Evolutionary conservation across 352 stramenopile species (phyloP).

Genomic region (Phytopythium oedochilum): DNA sequence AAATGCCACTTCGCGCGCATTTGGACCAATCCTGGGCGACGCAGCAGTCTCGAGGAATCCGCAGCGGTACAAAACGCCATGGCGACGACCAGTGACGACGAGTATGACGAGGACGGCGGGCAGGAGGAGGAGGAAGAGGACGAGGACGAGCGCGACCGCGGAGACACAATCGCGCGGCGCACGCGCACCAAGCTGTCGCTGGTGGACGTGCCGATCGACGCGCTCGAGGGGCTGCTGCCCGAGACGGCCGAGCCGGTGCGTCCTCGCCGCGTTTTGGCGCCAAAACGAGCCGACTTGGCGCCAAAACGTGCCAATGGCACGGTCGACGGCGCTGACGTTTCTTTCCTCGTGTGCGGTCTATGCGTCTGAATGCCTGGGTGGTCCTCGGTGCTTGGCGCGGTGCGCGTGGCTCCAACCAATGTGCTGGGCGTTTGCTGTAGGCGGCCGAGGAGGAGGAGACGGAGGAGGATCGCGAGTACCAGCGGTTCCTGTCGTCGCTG

Average conservation of each 20-base stretch:
- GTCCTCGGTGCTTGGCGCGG: constrained; percentile 1
- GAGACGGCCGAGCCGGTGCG: constrained; percentile 21
- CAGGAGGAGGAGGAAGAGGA: neutral
- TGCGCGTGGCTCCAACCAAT: neutral
- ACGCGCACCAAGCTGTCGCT: constrained; percentile 78
- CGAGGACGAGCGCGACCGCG: constrained; percentile 4
- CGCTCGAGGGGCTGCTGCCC: constrained; percentile 55
- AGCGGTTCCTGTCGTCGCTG: constrained; percentile 77
- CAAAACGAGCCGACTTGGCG: constrained; percentile 8
- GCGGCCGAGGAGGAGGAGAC: constrained; percentile 17
- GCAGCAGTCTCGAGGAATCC: neutral
- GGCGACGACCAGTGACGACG: neutral
- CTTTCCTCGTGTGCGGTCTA: constrained; percentile 1
- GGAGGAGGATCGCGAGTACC: constrained; percentile 65
- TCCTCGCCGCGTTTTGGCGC: constrained; percentile 18
- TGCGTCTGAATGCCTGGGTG: constrained; percentile 2
- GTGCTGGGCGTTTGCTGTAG: neutral
- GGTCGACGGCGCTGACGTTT: neutral
- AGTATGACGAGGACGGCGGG: neutral
- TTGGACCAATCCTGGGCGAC: neutral
- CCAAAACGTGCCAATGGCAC: constrained; percentile 4
- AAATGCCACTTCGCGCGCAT: neutral
- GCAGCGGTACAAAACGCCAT: too few relatives aligned
- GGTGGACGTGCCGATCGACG: constrained; percentile 67
- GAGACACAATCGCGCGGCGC: constrained; percentile 57